Conservation (phyloP, 2,329 filamentous ascomycete species). For the Cryphonectria naterciae region DNA sequence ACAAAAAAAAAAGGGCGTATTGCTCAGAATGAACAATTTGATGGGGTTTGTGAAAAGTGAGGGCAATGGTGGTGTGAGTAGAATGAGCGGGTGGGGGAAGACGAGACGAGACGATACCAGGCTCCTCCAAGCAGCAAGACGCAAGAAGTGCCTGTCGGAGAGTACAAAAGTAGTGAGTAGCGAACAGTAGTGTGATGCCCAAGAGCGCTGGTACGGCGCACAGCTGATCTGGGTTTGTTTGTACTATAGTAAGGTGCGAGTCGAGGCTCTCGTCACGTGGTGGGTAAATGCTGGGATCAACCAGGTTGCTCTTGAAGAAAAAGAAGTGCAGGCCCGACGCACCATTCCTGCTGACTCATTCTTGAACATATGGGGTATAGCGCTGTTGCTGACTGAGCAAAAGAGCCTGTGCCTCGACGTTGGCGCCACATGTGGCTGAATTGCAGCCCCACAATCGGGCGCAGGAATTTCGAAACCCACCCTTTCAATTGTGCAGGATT, state of each 20-base stretch:
- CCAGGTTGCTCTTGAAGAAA: slow-evolving; percentile 21
- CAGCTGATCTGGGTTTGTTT: background rate
- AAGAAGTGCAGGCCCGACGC: background rate
- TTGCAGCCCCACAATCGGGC: background rate
- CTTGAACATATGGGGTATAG: background rate
- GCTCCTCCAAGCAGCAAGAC: background rate
- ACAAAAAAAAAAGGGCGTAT: background rate
- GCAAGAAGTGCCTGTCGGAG: background rate
- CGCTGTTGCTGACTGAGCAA: background rate
- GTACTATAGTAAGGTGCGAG: background rate
- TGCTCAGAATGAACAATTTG: background rate
- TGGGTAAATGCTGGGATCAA: slow-evolving; percentile 11
- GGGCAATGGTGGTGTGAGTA: background rate
- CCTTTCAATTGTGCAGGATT: slow-evolving; percentile 8
- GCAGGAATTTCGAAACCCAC: slow-evolving; percentile 1
- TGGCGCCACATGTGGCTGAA: slow-evolving; percentile 1
- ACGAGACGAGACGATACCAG: background rate
- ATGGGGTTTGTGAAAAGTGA: background rate
- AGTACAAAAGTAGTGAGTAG: background rate
- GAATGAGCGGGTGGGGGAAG: background rate
- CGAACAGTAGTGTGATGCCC: background rate
- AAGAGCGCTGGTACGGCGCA: background rate
- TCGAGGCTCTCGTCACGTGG: background rate
- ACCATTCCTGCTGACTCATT: background rate
- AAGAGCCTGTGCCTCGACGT: background rate